Percentiles rank a stretch among this genome's conserved stretches.
These are phyloP conservation scores for Boletus austroedulis DNA, from an alignment of 1,284 basidiomycete genomes.

Conservation along the genomic window DNA sequence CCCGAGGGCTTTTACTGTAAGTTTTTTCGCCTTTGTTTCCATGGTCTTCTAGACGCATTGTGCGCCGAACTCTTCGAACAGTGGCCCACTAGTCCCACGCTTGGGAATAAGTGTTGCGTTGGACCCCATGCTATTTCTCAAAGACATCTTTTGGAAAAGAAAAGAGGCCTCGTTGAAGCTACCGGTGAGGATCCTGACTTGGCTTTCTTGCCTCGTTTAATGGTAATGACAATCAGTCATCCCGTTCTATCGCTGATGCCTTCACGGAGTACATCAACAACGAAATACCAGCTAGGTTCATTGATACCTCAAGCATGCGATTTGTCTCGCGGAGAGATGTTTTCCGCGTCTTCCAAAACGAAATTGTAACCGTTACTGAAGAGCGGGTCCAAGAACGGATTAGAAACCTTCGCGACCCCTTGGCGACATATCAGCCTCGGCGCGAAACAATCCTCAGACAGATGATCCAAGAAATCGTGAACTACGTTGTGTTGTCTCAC, in stretches of 20 bases:
- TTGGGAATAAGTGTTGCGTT: no score
- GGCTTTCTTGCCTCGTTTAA: no score
- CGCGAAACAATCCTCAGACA: background rate
- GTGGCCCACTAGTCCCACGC: no score
- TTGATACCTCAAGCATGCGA: conserved; percentile 6
- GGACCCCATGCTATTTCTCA: no score
- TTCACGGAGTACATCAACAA: conserved; percentile 10
- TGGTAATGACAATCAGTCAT: no score
- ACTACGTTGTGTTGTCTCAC: conserved; percentile 13
- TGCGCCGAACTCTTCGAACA: no score
- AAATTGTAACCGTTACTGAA: background rate
- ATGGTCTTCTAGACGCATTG: no score
- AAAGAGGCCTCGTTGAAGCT: no score
- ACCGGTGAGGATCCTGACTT: no score
- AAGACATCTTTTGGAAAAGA: no score
- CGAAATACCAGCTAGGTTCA: conserved; percentile 12
- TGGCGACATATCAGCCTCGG: background rate
- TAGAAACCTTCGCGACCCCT: background rate
- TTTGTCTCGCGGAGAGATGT: conserved; percentile 6
- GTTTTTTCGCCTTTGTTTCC: no score
- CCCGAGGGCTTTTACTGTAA: no score
- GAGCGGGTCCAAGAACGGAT: background rate
- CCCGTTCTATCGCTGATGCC: background rate
- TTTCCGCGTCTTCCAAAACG: background rate
- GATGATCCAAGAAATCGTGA: conserved; percentile 7